Base-by-base conservation (phyloP, 2,329 filamentous ascomycete genomes). In the Ascochyta lentis region DNA sequence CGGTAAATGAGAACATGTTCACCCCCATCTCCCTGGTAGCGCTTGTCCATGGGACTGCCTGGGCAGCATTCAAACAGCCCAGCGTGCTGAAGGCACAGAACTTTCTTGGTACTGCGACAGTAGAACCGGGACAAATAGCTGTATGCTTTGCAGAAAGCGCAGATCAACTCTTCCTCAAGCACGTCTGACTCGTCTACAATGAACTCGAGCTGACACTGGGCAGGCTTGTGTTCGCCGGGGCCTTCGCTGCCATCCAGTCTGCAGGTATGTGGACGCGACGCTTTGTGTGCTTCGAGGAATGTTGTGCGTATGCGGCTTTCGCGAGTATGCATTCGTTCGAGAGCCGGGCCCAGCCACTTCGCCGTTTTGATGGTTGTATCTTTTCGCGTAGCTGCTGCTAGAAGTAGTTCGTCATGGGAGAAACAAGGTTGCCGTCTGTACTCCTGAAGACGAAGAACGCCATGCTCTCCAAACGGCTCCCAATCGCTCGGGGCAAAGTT, bases 401-500 rank as follows among this genome's bases (percentile, higher is more conserved):
- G 88, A 3, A 99, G 81, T 22, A 99, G 79, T 74, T 99, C 95
- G 67, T 99, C 95, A 64, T 99, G 95, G 0, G 94, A 98, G 74
- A 99, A 99, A 74, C 95, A 98, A 1, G 95, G 92, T 62, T 97
- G 93, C 52, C 93, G 86, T 52, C 94, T 85, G 74, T 97, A 99
- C 45, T 89, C 84, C 66, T 95, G 91, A 27, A 98, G 81, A 62
- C 94, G 85, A 67, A 94, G 88, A 1, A 98, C 93, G 0, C 95
- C 93, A 26, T 88, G 84, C 51, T 94, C 87, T 2, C 95, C 95
- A 71, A 88, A 96, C 0, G 92, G 92, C 69, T 99, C 95, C 95
- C 95, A 99, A 67, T 99, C 95, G 26, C 82, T 83, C 0, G 95
- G 95, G 0, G 95, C 95, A 77, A 99, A 99, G 72, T 99, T 99